Percentiles rank a stretch among this genome's conserved stretches.
Evolutionary conservation across 176 grass and related monocot genomes (phyloP).

Genomic region (Triticum monococcum): DNA sequence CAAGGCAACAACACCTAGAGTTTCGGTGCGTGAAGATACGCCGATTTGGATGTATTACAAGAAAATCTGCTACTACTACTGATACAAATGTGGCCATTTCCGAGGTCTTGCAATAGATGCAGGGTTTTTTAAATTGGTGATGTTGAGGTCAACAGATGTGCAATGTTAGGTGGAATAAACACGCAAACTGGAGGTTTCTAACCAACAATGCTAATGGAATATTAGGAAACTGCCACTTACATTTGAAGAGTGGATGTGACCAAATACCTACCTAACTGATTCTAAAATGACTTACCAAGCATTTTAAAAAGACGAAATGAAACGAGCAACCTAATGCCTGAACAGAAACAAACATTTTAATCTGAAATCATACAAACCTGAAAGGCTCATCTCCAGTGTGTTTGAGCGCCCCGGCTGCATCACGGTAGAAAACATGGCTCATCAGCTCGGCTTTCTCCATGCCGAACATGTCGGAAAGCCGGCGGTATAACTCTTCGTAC

Average conservation of each 20-base stretch:
- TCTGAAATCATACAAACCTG: constrained; percentile 51
- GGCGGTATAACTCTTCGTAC: constrained; percentile 79
- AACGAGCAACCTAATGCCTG: not conserved
- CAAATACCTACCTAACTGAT: not conserved
- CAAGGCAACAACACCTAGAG: constrained; percentile 39
- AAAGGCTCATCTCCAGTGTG: constrained; percentile 91
- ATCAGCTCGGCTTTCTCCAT: constrained; percentile 74
- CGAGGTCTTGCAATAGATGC: not conserved
- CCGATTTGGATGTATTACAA: not conserved
- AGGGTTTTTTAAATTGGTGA: not conserved
- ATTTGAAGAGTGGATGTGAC: not conserved
- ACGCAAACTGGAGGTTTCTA: not conserved
- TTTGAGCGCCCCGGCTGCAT: constrained; percentile 72
- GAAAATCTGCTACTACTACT: not conserved
- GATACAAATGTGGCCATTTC: not conserved
- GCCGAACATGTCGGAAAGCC: constrained; percentile 80
- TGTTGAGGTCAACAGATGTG: not conserved
- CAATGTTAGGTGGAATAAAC: too few relatives aligned
- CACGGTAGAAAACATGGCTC: constrained; percentile 81
- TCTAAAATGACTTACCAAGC: not conserved
- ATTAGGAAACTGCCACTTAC: not conserved
- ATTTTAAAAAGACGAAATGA: not conserved
- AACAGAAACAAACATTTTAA: constrained; percentile 15
- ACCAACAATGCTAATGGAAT: not conserved
- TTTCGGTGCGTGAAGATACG: constrained; percentile 11